Percentiles rank a stretch among this genome's conserved stretches.
Evolutionary conservation across 257 asterid genomes (phyloP).

Genomic region (Gentiana macrophylla): DNA sequence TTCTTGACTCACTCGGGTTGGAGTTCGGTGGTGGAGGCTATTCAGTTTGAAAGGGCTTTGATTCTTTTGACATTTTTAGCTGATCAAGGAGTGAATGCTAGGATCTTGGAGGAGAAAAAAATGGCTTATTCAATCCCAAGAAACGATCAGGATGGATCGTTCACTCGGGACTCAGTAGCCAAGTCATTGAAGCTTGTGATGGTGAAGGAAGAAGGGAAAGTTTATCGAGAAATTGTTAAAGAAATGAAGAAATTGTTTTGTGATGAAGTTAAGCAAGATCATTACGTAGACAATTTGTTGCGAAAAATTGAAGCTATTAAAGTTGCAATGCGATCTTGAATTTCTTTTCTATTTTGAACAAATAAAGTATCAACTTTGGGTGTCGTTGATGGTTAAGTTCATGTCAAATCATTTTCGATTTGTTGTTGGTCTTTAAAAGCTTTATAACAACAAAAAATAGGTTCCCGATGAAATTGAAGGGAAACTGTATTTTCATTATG

Average conservation of each 20-base stretch:
- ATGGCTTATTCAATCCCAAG: constrained; percentile 17
- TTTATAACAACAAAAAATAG: too few species aligned
- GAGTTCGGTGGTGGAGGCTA: constrained; percentile 30
- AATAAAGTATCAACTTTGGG: too few species aligned
- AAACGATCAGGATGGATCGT: constrained; percentile 21
- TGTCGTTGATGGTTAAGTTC: too few species aligned
- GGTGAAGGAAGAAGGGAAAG: constrained; percentile 15
- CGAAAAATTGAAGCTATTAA: constrained; percentile 1
- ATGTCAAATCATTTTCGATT: too few species aligned
- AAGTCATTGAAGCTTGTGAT: constrained; percentile 22
- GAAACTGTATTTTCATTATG: too few species aligned
- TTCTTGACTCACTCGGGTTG: constrained; percentile 29
- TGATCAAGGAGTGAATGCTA: constrained; percentile 20
- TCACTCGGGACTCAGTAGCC: constrained; percentile 17
- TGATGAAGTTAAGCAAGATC: constrained; percentile 8
- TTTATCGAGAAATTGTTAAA: constrained; percentile 20
- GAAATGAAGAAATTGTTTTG: constrained; percentile 16
- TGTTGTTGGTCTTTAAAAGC: too few species aligned
- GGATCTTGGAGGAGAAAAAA: constrained; percentile 19
- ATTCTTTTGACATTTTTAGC: constrained; percentile 19
- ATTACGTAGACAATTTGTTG: constrained; percentile 13
- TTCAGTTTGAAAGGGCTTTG: constrained; percentile 9
- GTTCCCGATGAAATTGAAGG: too few species aligned
- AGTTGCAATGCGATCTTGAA: too few species aligned
- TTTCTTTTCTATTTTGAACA: too few species aligned